Conservation (phyloP, 768 basidiomycete genomes). For the Thelephora aurantiotincta region DNA sequence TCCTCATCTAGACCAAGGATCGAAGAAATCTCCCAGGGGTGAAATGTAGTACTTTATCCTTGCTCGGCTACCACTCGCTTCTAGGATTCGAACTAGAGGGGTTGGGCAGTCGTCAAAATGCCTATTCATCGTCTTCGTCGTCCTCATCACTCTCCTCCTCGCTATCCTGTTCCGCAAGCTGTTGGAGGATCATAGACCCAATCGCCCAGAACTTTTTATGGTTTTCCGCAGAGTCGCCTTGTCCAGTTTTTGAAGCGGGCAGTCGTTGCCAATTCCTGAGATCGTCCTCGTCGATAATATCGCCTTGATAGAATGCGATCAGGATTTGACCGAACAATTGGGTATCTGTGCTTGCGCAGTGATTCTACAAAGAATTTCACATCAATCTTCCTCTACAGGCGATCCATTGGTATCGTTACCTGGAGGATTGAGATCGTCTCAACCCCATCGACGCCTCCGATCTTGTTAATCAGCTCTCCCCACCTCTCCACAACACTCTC, state of each 20-base stretch:
- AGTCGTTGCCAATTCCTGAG: constrained; percentile 75
- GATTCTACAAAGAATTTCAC: constrained; percentile 24
- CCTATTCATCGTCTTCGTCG: constrained; percentile 9
- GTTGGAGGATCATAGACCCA: constrained; percentile 62
- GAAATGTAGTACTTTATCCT: background rate
- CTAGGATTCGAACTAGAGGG: background rate
- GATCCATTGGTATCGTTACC: constrained; percentile 21
- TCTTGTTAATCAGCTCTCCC: constrained; percentile 69
- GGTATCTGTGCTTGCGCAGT: constrained; percentile 51
- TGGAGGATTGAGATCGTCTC: constrained; percentile 73
- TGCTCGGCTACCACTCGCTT: background rate
- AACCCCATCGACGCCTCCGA: constrained; percentile 73
- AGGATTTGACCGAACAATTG: constrained; percentile 74
- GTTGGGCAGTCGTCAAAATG: background rate
- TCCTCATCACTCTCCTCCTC: constrained; percentile 24
- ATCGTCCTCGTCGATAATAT: constrained; percentile 83
- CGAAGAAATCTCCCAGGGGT: too few species aligned
- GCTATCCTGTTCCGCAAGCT: constrained; percentile 69
- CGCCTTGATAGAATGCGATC: constrained; percentile 78
- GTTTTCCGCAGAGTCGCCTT: constrained; percentile 32
- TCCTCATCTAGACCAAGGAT: too few species aligned
- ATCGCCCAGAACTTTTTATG: constrained; percentile 56
- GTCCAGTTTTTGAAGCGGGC: constrained; percentile 36
- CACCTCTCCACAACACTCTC: constrained; percentile 53
- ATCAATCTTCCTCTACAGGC: too few species aligned